Evolutionary conservation across 164 flowering plant species (phyloP).

Genomic region (Platanus orientalis): DNA sequence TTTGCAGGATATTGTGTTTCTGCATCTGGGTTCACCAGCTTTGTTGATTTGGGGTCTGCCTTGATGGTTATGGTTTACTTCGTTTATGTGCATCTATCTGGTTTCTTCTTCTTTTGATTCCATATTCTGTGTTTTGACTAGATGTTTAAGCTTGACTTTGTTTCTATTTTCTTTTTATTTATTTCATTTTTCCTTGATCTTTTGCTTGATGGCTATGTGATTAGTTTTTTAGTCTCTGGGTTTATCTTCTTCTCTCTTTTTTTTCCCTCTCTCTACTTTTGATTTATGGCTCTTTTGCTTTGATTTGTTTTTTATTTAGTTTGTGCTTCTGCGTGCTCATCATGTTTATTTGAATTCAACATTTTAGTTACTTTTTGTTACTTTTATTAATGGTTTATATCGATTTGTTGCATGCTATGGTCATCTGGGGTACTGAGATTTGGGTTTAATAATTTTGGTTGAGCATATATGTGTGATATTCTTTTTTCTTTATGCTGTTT

Average conservation of each 20-base stretch:
- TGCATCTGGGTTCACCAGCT: slow-evolving; percentile 1
- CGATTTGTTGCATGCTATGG: too few species aligned
- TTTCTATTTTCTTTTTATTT: not conserved
- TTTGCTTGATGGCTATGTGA: too few species aligned
- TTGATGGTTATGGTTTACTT: not conserved
- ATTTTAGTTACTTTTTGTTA: too few species aligned
- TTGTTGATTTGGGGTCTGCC: not conserved
- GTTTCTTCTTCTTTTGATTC: not conserved
- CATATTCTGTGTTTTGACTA: not conserved
- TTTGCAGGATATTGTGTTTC: not conserved
- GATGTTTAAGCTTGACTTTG: not conserved
- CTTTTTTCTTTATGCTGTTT: not conserved
- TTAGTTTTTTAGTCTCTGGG: too few species aligned
- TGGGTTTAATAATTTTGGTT: too few species aligned
- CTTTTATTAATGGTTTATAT: too few species aligned
- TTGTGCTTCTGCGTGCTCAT: not conserved
- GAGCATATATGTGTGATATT: too few species aligned
- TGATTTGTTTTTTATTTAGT: not conserved
- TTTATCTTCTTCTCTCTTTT: not conserved
- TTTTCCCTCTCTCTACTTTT: not conserved
- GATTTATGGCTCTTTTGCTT: not conserved
- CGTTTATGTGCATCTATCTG: not conserved
- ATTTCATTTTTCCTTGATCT: not conserved
- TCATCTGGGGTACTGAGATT: too few species aligned
- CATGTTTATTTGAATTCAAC: not conserved